phyloP scores from a whole-genome alignment of 2,329 filamentous ascomycete species.

The Leptographium galeiforme region DNA sequence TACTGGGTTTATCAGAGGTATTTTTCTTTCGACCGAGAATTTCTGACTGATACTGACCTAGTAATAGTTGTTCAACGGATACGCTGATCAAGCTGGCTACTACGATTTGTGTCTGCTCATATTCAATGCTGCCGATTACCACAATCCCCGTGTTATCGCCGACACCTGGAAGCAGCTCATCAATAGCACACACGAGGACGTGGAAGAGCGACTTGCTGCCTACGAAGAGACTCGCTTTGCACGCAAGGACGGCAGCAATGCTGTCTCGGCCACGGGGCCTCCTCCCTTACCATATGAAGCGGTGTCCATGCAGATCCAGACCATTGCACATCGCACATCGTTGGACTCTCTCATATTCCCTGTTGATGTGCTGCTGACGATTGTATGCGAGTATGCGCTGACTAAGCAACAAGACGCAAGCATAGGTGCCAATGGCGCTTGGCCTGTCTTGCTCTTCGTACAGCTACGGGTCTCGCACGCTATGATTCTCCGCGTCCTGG shows the following conservation, averaged over 20 bases:
- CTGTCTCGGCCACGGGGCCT: slow-evolving; percentile 18
- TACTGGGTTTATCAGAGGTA: slow-evolving; percentile 65
- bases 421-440: slow-evolving; percentile 41
- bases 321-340: slow-evolving; percentile 51
- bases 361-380: slow-evolving; percentile 44
- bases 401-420: slow-evolving; percentile 44
- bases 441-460: slow-evolving; percentile 44
- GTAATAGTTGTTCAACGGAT: slow-evolving; percentile 74
- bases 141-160: slow-evolving; percentile 71
- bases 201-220: slow-evolving; percentile 26
- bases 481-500: slow-evolving; percentile 41
- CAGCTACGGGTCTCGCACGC: slow-evolving; percentile 42
- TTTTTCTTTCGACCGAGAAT: slow-evolving; percentile 6
- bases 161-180: slow-evolving; percentile 78
- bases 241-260: slow-evolving; percentile 6
- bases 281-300: slow-evolving; percentile 54
- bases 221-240: slow-evolving; percentile 24
- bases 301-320: slow-evolving; percentile 49
- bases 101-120: slow-evolving; percentile 89
- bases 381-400: slow-evolving; percentile 49
- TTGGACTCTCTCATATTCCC: slow-evolving; percentile 56
- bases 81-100: slow-evolving; percentile 75
- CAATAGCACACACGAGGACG: slow-evolving; percentile 51
- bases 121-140: slow-evolving; percentile 82
- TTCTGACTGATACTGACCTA: not conserved